These are phyloP conservation scores for Plasmopara viticola DNA, from an alignment of 352 stramenopile species.

Conservation along the genomic window DNA sequence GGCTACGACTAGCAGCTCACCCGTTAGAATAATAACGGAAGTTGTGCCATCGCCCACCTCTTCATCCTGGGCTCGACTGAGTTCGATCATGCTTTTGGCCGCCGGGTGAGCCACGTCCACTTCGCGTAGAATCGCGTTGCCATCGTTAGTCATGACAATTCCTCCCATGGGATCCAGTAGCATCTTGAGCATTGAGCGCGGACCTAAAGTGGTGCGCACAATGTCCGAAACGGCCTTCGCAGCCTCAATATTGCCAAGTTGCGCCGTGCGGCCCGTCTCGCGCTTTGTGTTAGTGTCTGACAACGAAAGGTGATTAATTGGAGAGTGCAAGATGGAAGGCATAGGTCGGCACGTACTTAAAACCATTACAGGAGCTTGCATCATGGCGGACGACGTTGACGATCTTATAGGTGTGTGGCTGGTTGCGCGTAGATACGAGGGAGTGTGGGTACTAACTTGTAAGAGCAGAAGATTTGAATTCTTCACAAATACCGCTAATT, in stretches of 20 bases:
- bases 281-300: slow-evolving; percentile 96
- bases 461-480: not conserved
- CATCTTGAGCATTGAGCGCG: slow-evolving; percentile 99
- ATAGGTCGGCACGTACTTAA: slow-evolving; percentile 73
- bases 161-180: slow-evolving; percentile 99
- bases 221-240: slow-evolving; percentile 97
- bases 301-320: not conserved
- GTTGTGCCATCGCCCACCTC: slow-evolving; percentile 99
- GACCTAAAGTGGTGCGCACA: slow-evolving; percentile 97
- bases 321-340: not conserved
- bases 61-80: slow-evolving; percentile 97
- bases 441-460: not conserved
- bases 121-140: slow-evolving; percentile 98
- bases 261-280: slow-evolving; percentile 95
- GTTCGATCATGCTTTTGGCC: slow-evolving; percentile 99
- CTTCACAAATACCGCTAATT: not conserved
- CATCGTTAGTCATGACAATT: slow-evolving; percentile 99
- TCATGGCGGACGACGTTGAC: slow-evolving; percentile 38
- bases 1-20: slow-evolving; percentile 95
- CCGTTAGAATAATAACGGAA: slow-evolving; percentile 99
- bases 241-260: slow-evolving; percentile 98
- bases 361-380: slow-evolving; percentile 93
- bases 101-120: slow-evolving; percentile 97
- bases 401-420: slow-evolving; percentile 24
- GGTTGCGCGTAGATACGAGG: not conserved